Percentiles rank a stretch among this genome's conserved stretches.
These are phyloP conservation scores for Solanum chacoense DNA, from an alignment of 305 asterid genomes.

Conservation along the genomic window DNA sequence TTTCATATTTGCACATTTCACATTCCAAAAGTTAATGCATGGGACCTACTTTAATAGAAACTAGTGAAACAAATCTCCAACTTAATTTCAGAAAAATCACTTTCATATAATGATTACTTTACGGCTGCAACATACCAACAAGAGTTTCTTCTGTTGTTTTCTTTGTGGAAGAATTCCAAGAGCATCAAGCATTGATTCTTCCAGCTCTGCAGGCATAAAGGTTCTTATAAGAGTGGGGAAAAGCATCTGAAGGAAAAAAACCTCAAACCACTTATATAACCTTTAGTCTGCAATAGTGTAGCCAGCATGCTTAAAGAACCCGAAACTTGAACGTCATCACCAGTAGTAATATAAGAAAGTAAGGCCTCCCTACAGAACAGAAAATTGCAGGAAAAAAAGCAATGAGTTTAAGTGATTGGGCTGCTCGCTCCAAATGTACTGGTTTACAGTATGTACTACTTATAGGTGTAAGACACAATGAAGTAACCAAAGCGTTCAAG, in stretches of 20 bases:
- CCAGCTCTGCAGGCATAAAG: constrained; percentile 57
- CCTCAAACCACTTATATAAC: constrained; percentile 26
- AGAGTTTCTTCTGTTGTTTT: constrained; percentile 85
- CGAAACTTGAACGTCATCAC: constrained; percentile 77
- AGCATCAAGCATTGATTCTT: constrained; percentile 92
- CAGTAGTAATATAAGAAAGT: constrained; percentile 69
- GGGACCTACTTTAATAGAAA: neutral
- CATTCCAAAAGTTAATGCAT: neutral
- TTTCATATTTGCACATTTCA: neutral
- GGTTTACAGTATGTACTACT: neutral
- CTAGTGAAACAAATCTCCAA: neutral
- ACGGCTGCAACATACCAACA: constrained; percentile 53
- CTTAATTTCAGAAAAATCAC: neutral
- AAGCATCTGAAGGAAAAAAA: constrained; percentile 14
- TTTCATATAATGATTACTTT: neutral
- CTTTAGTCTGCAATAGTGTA: constrained; percentile 91
- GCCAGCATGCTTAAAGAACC: constrained; percentile 86
- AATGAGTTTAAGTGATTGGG: neutral
- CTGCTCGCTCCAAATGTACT: neutral
- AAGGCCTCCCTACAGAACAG: constrained; percentile 65
- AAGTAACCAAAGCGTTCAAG: neutral
- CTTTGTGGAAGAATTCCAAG: constrained; percentile 98
- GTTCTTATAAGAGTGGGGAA: constrained; percentile 2
- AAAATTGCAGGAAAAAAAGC: constrained; percentile 2
- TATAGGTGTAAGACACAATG: neutral